A percentile compares a stretch with the other conserved stretches of the same genome.
Evolutionary conservation across 1,284 basidiomycete species (phyloP).

Genomic region (Cutaneotrichosporon sp.): DNA sequence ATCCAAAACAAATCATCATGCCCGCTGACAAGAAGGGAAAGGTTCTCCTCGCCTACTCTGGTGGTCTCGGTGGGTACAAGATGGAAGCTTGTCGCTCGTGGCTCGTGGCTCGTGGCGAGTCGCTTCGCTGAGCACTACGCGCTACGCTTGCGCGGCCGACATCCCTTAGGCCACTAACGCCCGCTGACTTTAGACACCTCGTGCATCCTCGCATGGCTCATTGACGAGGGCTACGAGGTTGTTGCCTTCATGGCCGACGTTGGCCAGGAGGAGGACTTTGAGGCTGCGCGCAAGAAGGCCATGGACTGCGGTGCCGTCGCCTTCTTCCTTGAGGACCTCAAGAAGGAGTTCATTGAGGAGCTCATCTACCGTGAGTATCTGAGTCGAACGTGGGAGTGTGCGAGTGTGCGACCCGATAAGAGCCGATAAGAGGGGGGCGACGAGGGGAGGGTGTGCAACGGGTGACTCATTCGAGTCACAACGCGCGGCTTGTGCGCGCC

Average conservation of each 20-base stretch:
- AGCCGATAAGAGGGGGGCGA: not conserved
- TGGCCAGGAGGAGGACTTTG: conserved; percentile 99
- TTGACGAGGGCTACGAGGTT: conserved; percentile 96
- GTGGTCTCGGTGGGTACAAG: conserved; percentile 78
- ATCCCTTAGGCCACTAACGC: not conserved
- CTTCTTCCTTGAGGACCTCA: conserved; percentile 95
- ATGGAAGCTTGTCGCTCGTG: too few relatives aligned
- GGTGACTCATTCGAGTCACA: not conserved
- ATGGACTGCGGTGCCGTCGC: conserved; percentile 89
- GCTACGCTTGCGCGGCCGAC: too few relatives aligned
- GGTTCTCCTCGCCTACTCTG: conserved; percentile 78
- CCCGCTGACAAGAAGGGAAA: conserved; percentile 52
- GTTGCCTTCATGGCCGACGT: conserved; percentile 99
- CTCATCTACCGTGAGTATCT: conserved; percentile 73
- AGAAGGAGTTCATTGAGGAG: conserved; percentile 91
- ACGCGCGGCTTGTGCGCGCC: not conserved
- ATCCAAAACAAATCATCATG: conserved; percentile 17
- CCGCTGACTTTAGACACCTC: conserved; percentile 69
- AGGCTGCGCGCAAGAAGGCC: conserved; percentile 87
- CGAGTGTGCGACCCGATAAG: not conserved
- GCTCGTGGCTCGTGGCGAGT: not conserved
- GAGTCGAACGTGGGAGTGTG: not conserved
- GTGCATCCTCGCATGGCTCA: conserved; percentile 94
- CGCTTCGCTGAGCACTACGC: too few relatives aligned
- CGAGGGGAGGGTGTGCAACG: not conserved